These are phyloP conservation scores for Fusarium sp. DNA, from an alignment of 2,329 filamentous ascomycete species.

Conservation along the genomic window DNA sequence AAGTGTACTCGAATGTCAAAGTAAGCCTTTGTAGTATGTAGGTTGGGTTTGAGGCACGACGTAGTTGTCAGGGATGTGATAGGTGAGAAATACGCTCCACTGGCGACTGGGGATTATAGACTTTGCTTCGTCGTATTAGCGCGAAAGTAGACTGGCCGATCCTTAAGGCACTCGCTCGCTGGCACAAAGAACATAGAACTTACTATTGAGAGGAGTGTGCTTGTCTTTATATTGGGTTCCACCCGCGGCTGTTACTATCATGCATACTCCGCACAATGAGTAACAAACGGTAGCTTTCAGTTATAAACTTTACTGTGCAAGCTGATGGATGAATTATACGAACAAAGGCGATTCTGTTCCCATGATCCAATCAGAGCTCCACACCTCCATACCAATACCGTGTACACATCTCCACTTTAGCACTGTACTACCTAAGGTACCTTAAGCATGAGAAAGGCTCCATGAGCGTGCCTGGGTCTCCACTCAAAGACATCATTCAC, in stretches of 20 bases:
- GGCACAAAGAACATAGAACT: neutral
- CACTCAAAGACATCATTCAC: conserved; percentile 1
- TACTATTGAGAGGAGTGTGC: too few relatives aligned
- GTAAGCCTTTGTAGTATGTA: neutral
- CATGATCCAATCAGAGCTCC: neutral
- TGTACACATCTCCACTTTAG: neutral
- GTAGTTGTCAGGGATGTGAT: conserved; percentile 22
- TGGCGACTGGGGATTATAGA: conserved; percentile 2
- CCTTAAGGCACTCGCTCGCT: neutral
- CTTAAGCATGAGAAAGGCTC: neutral
- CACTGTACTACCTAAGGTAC: neutral
- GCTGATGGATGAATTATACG: neutral
- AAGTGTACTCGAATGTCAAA: neutral
- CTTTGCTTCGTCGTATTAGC: conserved; percentile 11
- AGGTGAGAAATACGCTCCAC: conserved; percentile 1
- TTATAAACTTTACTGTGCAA: neutral
- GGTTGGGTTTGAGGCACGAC: conserved; percentile 17
- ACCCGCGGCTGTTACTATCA: neutral
- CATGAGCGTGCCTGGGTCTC: neutral
- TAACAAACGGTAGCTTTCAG: neutral
- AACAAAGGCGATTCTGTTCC: neutral
- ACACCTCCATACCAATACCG: neutral
- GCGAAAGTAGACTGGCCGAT: neutral
- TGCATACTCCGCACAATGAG: neutral
- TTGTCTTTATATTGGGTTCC: neutral